Percentiles rank a stretch among this genome's conserved stretches.
Evolutionary conservation across 169 alveolate genomes (phyloP).

Genomic region (Eimeria tenella): DNA sequence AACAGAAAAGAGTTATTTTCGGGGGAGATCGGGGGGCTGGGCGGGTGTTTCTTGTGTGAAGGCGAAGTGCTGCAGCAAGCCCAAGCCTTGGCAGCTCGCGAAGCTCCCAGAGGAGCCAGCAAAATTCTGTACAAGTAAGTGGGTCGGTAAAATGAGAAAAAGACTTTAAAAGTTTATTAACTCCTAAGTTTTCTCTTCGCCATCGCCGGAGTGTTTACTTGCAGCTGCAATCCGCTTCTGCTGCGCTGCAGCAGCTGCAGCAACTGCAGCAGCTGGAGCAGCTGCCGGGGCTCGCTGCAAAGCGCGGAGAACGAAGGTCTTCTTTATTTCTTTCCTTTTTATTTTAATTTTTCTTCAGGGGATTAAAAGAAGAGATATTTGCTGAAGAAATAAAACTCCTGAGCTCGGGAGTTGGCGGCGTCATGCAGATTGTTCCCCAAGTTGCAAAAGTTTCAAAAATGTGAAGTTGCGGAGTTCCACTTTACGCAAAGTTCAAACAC

Average conservation of each 20-base stretch:
- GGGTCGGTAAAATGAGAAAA: too few species aligned
- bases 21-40: too few species aligned
- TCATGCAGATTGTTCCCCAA: background rate
- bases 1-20: too few species aligned
- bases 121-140: conserved; percentile 4
- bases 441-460: background rate
- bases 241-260: too few species aligned
- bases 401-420: background rate
- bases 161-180: too few species aligned
- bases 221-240: too few species aligned
- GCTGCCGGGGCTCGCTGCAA: too few species aligned
- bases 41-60: background rate
- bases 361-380: conserved; percentile 6
- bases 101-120: conserved; percentile 26
- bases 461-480: background rate
- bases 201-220: too few species aligned
- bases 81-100: conserved; percentile 14
- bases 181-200: too few species aligned
- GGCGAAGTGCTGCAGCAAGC: conserved; percentile 21
- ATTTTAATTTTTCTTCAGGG: background rate
- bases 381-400: background rate
- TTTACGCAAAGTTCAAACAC: too few species aligned
- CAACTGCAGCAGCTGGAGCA: too few species aligned
- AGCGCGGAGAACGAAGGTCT: background rate
- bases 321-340: background rate